phyloP scores from a whole-genome alignment of 2,329 filamentous ascomycete species.

The Trichoderma endophyticum region DNA sequence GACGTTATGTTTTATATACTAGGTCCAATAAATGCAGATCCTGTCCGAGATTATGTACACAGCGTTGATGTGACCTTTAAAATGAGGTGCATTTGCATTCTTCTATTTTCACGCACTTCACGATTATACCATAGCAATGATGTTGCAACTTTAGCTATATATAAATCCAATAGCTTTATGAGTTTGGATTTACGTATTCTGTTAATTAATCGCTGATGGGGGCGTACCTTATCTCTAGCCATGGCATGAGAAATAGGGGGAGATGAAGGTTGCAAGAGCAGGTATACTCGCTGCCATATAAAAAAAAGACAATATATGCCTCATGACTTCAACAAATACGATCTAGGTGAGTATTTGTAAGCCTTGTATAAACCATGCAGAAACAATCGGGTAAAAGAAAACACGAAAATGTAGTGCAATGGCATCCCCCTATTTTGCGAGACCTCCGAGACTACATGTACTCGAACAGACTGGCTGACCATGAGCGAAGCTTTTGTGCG shows the following conservation, averaged over 20 bases:
- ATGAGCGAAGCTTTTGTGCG: not conserved
- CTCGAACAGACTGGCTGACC: not conserved
- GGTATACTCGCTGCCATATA: not conserved
- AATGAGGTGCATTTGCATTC: no score
- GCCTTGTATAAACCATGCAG: not conserved
- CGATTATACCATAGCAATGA: not conserved
- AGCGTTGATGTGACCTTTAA: no score
- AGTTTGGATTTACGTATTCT: not conserved
- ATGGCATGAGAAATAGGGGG: not conserved
- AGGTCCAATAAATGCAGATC: no score
- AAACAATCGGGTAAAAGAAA: not conserved
- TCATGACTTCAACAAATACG: not conserved
- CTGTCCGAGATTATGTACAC: no score
- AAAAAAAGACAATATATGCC: not conserved
- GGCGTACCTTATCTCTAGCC: not conserved
- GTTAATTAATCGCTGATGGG: not conserved
- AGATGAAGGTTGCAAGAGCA: not conserved
- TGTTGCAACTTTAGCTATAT: not conserved
- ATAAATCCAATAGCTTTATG: not conserved
- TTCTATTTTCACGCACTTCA: not conserved
- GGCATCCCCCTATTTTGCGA: not conserved
- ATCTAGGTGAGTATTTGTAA: not conserved
- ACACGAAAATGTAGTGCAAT: not conserved
- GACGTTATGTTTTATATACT: no score
- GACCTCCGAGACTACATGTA: not conserved